Percentiles rank a stretch among this genome's conserved stretches.
Conservation (phyloP, 2,329 filamentous ascomycete genomes). For the Trichoderma harzianum region DNA sequence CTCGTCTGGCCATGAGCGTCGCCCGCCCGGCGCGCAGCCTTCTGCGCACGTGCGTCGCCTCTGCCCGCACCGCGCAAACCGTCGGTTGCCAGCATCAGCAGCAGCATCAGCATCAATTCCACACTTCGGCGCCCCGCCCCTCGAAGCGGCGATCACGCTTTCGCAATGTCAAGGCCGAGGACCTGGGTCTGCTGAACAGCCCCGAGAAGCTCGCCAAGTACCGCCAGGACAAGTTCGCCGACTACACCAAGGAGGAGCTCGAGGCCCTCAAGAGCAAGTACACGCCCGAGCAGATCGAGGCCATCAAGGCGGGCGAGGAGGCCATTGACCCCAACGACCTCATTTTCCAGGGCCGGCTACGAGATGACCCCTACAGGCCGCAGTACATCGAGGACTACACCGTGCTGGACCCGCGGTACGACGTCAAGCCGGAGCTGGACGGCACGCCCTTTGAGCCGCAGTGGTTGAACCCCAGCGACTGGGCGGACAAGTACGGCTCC, state of each 20-base stretch:
- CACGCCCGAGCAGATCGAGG: conserved; percentile 74
- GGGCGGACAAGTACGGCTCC: conserved; percentile 51
- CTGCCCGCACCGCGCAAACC: conserved; percentile 27
- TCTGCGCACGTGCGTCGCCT: conserved; percentile 48
- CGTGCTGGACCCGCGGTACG: conserved; percentile 71
- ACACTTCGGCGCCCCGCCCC: conserved; percentile 46
- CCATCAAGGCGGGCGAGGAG: conserved; percentile 76
- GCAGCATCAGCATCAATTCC: conserved; percentile 39
- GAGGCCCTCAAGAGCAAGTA: conserved; percentile 63
- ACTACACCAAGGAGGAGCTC: conserved; percentile 66
- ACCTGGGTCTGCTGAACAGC: conserved; percentile 47
- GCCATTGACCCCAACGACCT: conserved; percentile 73
- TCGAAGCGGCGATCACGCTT: conserved; percentile 49
- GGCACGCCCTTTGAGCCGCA: conserved; percentile 50
- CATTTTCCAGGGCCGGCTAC: conserved; percentile 66
- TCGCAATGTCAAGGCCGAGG: conserved; percentile 49
- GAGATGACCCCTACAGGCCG: conserved; percentile 68
- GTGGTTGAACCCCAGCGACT: conserved; percentile 61
- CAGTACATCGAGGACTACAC: conserved; percentile 82
- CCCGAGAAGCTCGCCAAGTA: conserved; percentile 44
- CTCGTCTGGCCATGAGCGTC: conserved; percentile 48
- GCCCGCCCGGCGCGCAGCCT: conserved; percentile 54
- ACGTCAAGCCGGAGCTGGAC: conserved; percentile 57
- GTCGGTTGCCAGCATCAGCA: conserved; percentile 17
- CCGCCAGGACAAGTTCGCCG: conserved; percentile 50